These are phyloP conservation scores for Coccomyxa subellipsoidea DNA, from an alignment of 163 green algal species.

Conservation along the genomic window DNA sequence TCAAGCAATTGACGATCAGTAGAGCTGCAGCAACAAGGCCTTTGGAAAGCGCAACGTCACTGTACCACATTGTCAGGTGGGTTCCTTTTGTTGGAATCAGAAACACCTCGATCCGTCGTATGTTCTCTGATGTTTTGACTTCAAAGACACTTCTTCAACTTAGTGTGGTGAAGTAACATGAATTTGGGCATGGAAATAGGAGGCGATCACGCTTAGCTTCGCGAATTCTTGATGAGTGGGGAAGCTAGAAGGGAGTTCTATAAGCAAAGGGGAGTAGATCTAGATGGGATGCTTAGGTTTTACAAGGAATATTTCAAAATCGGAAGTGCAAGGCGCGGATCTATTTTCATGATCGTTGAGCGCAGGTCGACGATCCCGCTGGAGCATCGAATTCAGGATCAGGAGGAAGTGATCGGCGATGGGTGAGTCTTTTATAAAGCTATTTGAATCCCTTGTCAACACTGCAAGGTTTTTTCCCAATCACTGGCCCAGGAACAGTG, in stretches of 20 bases:
- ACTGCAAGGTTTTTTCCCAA: too few relatives aligned
- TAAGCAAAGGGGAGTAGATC: background rate
- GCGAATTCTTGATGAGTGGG: background rate
- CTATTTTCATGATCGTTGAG: background rate
- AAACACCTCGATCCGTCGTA: too few relatives aligned
- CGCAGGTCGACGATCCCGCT: background rate
- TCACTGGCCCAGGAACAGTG: too few relatives aligned
- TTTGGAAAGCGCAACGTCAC: background rate
- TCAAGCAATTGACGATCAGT: background rate
- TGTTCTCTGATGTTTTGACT: background rate
- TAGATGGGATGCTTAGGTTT: background rate
- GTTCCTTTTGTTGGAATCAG: too few relatives aligned
- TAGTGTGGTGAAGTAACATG: too few relatives aligned
- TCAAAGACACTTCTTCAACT: background rate
- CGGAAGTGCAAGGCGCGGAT: background rate
- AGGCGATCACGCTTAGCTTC: too few relatives aligned
- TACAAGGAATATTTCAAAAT: background rate
- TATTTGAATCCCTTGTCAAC: too few relatives aligned
- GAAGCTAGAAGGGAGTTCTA: background rate
- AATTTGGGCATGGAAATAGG: too few relatives aligned
- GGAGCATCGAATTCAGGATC: too few relatives aligned
- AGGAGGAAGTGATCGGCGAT: too few relatives aligned
- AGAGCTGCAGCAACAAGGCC: background rate
- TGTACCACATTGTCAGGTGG: background rate
- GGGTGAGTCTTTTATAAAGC: too few relatives aligned